Percentiles rank a stretch among this genome's conserved stretches.
phyloP scores from a whole-genome alignment of 257 asterid genomes.

The Solanum tarijense region DNA sequence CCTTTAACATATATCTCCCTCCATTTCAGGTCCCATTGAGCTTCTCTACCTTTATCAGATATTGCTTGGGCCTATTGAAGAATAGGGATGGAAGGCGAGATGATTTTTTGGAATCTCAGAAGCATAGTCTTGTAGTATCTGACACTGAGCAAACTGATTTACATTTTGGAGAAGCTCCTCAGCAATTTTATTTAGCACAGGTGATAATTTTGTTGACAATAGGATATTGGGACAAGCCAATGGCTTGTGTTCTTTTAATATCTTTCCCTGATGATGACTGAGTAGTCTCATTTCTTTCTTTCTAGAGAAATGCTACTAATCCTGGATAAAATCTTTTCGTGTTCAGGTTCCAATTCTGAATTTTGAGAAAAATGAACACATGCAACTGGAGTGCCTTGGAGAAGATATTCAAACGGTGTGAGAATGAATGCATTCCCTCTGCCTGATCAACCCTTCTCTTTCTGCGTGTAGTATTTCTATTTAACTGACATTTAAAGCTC shows the following conservation, averaged over 20 bases:
- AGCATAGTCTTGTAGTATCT: constrained; percentile 15
- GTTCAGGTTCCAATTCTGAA: constrained; percentile 64
- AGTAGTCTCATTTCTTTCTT: not conserved
- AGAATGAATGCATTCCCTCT: constrained; percentile 9
- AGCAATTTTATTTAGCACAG: constrained; percentile 91
- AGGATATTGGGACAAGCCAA: not conserved
- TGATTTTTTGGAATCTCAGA: constrained; percentile 20
- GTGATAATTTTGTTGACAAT: constrained; percentile 21
- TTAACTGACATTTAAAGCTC: not conserved
- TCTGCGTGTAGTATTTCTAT: not conserved
- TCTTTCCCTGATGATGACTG: not conserved
- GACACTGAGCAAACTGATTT: constrained; percentile 24
- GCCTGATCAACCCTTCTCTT: not conserved
- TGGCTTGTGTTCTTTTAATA: not conserved
- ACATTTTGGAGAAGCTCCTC: constrained; percentile 26
- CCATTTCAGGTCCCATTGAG: constrained; percentile 57
- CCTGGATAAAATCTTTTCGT: not conserved
- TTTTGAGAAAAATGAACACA: constrained; percentile 59
- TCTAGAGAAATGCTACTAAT: not conserved
- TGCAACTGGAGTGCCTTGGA: constrained; percentile 59
- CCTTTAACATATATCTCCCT: not conserved
- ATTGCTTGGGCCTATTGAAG: constrained; percentile 53
- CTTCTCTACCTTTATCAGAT: constrained; percentile 65
- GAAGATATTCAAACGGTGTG: constrained; percentile 65
- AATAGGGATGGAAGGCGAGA: constrained; percentile 16